Evolutionary conservation across 495 filamentous ascomycete genomes (phyloP).

Genomic region (Pyrenula massariospora): DNA sequence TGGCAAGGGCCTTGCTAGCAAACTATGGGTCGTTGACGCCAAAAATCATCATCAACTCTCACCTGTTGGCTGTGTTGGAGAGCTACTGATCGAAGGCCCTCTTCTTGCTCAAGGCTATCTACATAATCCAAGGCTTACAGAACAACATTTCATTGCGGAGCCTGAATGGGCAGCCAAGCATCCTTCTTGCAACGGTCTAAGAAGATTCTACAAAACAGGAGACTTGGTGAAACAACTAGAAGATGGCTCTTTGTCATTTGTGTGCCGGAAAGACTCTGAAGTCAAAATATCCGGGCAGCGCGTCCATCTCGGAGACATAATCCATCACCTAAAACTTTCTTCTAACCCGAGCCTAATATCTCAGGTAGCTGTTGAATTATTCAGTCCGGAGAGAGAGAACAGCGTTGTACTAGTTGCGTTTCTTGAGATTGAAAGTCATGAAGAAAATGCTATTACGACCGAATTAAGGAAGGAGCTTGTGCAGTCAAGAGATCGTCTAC

Average conservation of each 20-base stretch:
- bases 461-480: constrained; percentile 18
- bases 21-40: constrained; percentile 42
- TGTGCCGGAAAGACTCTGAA: constrained; percentile 52
- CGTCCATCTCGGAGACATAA: constrained; percentile 44
- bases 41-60: constrained; percentile 32
- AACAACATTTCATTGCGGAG: constrained; percentile 29
- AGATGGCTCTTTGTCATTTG: constrained; percentile 36
- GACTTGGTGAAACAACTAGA: constrained; percentile 41
- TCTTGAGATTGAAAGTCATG: constrained; percentile 33
- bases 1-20: constrained; percentile 33
- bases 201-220: constrained; percentile 36
- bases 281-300: constrained; percentile 56
- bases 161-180: constrained; percentile 22
- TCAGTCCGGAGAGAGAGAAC: constrained; percentile 17
- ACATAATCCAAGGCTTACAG: constrained; percentile 38
- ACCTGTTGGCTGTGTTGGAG: constrained; percentile 41
- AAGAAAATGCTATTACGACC: constrained; percentile 23
- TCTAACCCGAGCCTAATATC: too few relatives aligned
- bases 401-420: constrained; percentile 8
- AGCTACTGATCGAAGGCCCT: constrained; percentile 38
- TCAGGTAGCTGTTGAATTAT: too few relatives aligned
- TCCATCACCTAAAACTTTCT: constrained; percentile 35
- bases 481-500: constrained; percentile 25
- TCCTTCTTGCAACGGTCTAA: constrained; percentile 7
- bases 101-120: constrained; percentile 40